phyloP scores from a whole-genome alignment of 2,329 filamentous ascomycete species.

The Domatiomyces catenatus region DNA sequence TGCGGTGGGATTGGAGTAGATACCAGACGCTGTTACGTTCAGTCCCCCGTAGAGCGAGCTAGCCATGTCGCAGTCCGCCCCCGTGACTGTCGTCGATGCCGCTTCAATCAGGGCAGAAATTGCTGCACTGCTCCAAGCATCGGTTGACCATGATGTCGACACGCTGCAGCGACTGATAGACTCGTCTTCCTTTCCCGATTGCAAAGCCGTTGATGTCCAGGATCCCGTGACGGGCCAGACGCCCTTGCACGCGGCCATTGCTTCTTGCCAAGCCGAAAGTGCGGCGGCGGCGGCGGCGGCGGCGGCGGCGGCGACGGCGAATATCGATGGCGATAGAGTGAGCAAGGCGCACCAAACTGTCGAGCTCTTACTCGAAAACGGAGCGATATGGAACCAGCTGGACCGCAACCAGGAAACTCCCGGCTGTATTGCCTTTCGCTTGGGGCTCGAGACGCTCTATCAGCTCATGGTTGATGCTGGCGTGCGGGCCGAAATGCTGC shows the following conservation, averaged over 20 bases:
- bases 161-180: slow-evolving; percentile 33
- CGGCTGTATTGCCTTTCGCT: slow-evolving; percentile 60
- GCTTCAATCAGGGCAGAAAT: slow-evolving; percentile 24
- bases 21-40: not conserved
- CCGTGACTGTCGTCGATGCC: not conserved
- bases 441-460: slow-evolving; percentile 60
- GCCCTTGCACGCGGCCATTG: slow-evolving; percentile 78
- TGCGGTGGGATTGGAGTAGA: not conserved
- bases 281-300: slow-evolving; percentile 7
- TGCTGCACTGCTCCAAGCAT: slow-evolving; percentile 45
- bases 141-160: slow-evolving; percentile 51
- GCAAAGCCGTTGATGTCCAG: slow-evolving; percentile 55
- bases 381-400: slow-evolving; percentile 95
- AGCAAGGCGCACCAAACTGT: slow-evolving; percentile 47
- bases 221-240: slow-evolving; percentile 75
- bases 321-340: slow-evolving; percentile 12
- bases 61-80: not conserved
- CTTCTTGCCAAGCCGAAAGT: slow-evolving; percentile 41
- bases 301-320: slow-evolving; percentile 4
- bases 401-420: slow-evolving; percentile 78
- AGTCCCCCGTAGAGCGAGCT: not conserved
- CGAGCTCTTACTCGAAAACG: slow-evolving; percentile 63
- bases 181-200: slow-evolving; percentile 18
- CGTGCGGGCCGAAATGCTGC: slow-evolving; percentile 73
- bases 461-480: slow-evolving; percentile 75